phyloP scores from a whole-genome alignment of 2,329 filamentous ascomycete genomes.

The Thielaviopsis cerberus region DNA sequence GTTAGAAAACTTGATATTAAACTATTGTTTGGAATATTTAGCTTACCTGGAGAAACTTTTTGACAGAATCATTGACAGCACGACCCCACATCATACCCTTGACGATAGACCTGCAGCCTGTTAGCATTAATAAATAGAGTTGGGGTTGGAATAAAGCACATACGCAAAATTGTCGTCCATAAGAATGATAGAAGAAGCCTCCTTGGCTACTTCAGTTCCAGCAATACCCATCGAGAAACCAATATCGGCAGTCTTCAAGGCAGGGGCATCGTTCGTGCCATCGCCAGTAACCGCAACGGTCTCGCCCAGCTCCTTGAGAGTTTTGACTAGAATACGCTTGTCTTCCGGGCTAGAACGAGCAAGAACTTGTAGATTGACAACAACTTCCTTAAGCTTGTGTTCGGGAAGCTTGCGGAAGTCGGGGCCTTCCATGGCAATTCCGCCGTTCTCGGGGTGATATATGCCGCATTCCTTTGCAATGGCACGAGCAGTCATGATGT shows the following conservation, averaged over 20 bases:
- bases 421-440: slow-evolving; percentile 50
- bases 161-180: slow-evolving; percentile 34
- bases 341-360: slow-evolving; percentile 49
- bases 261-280: slow-evolving; percentile 43
- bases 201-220: slow-evolving; percentile 44
- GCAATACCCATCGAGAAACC: slow-evolving; percentile 45
- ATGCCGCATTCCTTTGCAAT: slow-evolving; percentile 61
- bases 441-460: slow-evolving; percentile 30
- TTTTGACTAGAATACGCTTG: slow-evolving; percentile 42
- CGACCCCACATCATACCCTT: slow-evolving; percentile 45
- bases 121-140: background rate
- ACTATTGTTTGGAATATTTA: background rate
- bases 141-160: slow-evolving; percentile 13
- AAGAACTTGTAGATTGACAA: slow-evolving; percentile 43
- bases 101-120: slow-evolving; percentile 23
- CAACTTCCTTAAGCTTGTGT: slow-evolving; percentile 35
- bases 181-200: slow-evolving; percentile 42
- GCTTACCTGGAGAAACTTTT: slow-evolving; percentile 40
- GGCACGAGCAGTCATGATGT: slow-evolving; percentile 51
- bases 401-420: slow-evolving; percentile 44
- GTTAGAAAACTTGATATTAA: too few relatives aligned
- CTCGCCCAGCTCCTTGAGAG: slow-evolving; percentile 42
- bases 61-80: slow-evolving; percentile 42
- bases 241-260: slow-evolving; percentile 41
- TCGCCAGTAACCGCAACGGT: slow-evolving; percentile 42